Evolutionary conservation across 495 filamentous ascomycete species (phyloP), one percentile per base, ranked within the genome.

Genomic region (Parachaetomium inaequale): DNA sequence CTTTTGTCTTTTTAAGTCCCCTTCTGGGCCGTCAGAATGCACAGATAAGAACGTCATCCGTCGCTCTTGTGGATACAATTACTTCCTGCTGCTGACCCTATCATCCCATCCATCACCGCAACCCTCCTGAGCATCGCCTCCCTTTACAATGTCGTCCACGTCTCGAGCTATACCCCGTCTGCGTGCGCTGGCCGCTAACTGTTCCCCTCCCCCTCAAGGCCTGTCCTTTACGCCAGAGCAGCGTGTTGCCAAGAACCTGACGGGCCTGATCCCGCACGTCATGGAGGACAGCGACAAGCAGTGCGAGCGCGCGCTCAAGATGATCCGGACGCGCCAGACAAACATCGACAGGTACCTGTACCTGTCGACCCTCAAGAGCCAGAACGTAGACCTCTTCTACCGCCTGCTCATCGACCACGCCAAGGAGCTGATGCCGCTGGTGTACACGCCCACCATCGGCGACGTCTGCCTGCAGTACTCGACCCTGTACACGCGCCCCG

Each of bases 371-470:
- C 82, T 98, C 71, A 90, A 93, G 77, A 88, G 86, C 70, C 88
- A 90, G 66, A 96, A 97, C 76, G 84, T 88, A 36, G 91, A 97
- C 74, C 83, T 98, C 52, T 98, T 97, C 81, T 98, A 96, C 82
- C 85, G 94, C 65, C 80, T 98, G 66, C 82, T 97, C 64, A 90
- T 92, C 62, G 88, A 93, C 73, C 88, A 98, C 77, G 85, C 96
- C 66, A 88, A 89, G 77, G 89, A 93, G 70, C 76, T 97, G 66
- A 96, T 95, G 66, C 94, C 94, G 47, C 79, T 97, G 60, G 96
- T 98, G 68, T 98, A 98, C 78, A 98, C 94, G 19, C 94, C 94
- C 6, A 94, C 92, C 65, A 95, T 98, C 67, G 94, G 94, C 65
- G 93, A 98, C 72, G 94, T 95, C 32, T 98, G 94, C 78, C 77